Evolutionary conservation across 2,329 filamentous ascomycete species (phyloP).

Genomic region (Verticillium dahliae): DNA sequence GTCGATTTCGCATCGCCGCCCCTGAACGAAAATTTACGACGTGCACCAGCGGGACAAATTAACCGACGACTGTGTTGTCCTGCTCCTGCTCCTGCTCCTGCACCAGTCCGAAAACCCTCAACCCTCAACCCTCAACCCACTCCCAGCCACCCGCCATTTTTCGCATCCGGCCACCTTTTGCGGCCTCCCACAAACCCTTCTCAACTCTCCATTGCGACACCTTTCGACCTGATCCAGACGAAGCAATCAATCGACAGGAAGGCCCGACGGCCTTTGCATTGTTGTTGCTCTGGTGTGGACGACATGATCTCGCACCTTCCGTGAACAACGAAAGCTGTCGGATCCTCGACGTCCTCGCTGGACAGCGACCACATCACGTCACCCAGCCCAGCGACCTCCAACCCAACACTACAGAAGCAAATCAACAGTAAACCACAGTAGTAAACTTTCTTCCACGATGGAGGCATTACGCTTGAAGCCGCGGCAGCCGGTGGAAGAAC

Average conservation of each 20-base stretch:
- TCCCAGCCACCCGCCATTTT: background rate
- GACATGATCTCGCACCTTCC: conserved; percentile 15
- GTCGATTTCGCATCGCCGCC: background rate
- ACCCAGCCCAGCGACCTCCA: background rate
- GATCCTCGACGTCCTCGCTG: conserved; percentile 4
- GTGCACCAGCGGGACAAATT: conserved; percentile 1
- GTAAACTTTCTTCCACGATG: conserved; percentile 30
- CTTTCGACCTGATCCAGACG: background rate
- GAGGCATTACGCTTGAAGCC: conserved; percentile 48
- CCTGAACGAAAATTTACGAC: background rate
- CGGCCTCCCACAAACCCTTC: background rate
- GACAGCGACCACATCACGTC: conserved; percentile 1
- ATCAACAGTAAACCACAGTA: background rate
- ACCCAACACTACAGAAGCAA: background rate
- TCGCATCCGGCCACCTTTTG: background rate
- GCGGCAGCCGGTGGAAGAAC: conserved; percentile 48
- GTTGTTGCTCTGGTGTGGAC: conserved; percentile 10
- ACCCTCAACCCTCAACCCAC: conserved; percentile 2
- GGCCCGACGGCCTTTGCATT: conserved; percentile 2
- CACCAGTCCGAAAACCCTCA: conserved; percentile 3
- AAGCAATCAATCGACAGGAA: conserved; percentile 11
- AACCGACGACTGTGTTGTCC: conserved; percentile 8
- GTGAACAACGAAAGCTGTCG: conserved; percentile 10
- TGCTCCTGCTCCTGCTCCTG: background rate
- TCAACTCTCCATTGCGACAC: conserved; percentile 1